These are phyloP conservation scores for Ophiostoma pallidulum DNA, from an alignment of 2,329 filamentous ascomycete species.

Conservation along the genomic window DNA sequence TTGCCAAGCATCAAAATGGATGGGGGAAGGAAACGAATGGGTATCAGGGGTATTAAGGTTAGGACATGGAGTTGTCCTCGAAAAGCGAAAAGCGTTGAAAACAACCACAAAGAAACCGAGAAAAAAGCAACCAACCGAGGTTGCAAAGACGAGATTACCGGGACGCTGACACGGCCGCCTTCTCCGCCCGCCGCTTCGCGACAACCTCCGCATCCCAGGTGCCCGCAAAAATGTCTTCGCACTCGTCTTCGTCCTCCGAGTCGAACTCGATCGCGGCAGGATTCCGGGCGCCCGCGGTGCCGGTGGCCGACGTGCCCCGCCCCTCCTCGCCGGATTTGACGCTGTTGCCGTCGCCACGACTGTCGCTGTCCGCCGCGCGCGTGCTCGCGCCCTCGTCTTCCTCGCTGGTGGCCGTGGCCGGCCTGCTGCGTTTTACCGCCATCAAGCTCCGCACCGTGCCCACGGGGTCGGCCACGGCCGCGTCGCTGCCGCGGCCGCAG, in stretches of 20 bases:
- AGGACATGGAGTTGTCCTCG: not conserved
- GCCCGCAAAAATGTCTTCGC: conserved; percentile 55
- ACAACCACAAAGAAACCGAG: conserved; percentile 5
- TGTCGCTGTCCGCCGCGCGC: too few relatives aligned
- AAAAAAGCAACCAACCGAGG: not conserved
- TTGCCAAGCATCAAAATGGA: too few relatives aligned
- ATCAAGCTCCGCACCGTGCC: conserved; percentile 6
- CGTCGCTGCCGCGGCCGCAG: conserved; percentile 15
- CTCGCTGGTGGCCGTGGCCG: not conserved
- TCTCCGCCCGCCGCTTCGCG: conserved; percentile 35
- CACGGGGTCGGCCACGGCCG: not conserved
- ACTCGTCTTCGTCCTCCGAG: conserved; percentile 57
- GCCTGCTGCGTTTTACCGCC: conserved; percentile 2
- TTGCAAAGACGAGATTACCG: too few relatives aligned
- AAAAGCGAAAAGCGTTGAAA: conserved; percentile 1
- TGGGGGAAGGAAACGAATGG: not conserved
- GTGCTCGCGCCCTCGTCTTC: conserved; percentile 9
- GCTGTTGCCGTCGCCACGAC: too few relatives aligned
- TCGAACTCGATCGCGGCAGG: conserved; percentile 42
- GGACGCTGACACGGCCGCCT: conserved; percentile 18
- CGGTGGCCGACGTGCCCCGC: too few relatives aligned
- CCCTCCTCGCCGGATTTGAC: too few relatives aligned
- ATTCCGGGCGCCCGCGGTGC: too few relatives aligned
- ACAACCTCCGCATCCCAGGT: conserved; percentile 48
- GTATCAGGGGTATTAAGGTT: conserved; percentile 3